Evolutionary conservation across 2,329 filamentous ascomycete genomes (phyloP).

Genomic region (Aspergillus ibericus): DNA sequence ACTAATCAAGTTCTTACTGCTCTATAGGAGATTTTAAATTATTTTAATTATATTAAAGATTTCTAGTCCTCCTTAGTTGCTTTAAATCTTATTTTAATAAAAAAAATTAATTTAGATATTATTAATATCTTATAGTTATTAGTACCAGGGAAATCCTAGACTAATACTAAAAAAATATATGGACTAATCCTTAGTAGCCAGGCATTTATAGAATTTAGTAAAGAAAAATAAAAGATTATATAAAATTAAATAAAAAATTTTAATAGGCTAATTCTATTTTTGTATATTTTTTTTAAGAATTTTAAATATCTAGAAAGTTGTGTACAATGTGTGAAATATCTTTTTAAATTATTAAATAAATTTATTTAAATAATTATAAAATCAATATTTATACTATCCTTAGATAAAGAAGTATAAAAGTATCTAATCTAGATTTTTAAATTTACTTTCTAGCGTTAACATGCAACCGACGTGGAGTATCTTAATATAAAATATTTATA

Average conservation of each 20-base stretch:
- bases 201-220: slow-evolving; percentile 17
- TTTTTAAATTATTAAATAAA: neutral
- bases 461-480: neutral
- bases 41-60: slow-evolving; percentile 16
- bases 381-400: neutral
- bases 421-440: neutral
- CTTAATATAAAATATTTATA: neutral
- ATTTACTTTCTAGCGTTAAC: neutral
- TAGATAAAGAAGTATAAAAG: neutral
- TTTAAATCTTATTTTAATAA: slow-evolving; percentile 12
- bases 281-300: slow-evolving; percentile 26
- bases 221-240: slow-evolving; percentile 9
- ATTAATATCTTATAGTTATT: slow-evolving; percentile 19
- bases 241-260: neutral
- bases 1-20: neutral
- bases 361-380: neutral
- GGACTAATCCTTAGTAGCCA: slow-evolving; percentile 21
- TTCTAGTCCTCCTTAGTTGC: slow-evolving; percentile 24
- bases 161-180: slow-evolving; percentile 12
- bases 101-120: slow-evolving; percentile 21
- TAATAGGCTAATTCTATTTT: slow-evolving; percentile 18
- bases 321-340: neutral
- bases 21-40: slow-evolving; percentile 23
- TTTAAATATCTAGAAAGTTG: slow-evolving; percentile 20
- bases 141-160: slow-evolving; percentile 15